These are phyloP conservation scores for Raffaelea albimanens DNA, from an alignment of 2,329 filamentous ascomycete genomes.

Conservation along the genomic window DNA sequence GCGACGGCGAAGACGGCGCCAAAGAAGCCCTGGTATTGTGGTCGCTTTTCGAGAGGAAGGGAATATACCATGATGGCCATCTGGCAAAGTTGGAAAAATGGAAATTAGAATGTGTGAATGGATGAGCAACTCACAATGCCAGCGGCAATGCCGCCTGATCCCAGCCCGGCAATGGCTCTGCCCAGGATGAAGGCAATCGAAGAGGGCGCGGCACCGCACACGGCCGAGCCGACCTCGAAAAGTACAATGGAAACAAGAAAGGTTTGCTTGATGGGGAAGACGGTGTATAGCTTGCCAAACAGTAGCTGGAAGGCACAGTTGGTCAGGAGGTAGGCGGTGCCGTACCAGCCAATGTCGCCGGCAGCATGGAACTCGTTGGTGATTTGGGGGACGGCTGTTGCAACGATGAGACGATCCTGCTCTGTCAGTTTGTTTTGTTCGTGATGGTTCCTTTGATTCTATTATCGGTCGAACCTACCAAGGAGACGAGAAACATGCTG, in stretches of 20 bases:
- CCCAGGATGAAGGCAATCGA: constrained; percentile 31
- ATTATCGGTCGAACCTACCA: background rate
- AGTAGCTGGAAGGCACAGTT: constrained; percentile 23
- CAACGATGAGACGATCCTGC: constrained; percentile 16
- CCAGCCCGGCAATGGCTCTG: constrained; percentile 28
- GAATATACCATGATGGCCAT: constrained; percentile 23
- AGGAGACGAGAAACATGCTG: background rate
- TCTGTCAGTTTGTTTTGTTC: no score
- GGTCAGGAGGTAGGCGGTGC: constrained; percentile 12
- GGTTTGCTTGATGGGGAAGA: constrained; percentile 24
- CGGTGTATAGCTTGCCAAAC: constrained; percentile 30
- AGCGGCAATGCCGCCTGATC: constrained; percentile 27
- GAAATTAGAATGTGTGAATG: background rate
- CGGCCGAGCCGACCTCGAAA: constrained; percentile 28
- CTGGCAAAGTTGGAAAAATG: constrained; percentile 7
- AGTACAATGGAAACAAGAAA: constrained; percentile 22
- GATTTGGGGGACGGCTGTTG: constrained; percentile 13
- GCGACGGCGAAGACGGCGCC: constrained; percentile 26
- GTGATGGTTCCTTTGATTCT: no score
- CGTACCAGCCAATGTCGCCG: constrained; percentile 14
- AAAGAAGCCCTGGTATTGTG: constrained; percentile 24
- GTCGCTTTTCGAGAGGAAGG: constrained; percentile 24
- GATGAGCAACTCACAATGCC: constrained; percentile 23
- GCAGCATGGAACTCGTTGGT: constrained; percentile 12
- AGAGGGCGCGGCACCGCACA: constrained; percentile 30